Base-by-base conservation (phyloP, 345 rosid genomes). In the Ceriops tagal region DNA sequence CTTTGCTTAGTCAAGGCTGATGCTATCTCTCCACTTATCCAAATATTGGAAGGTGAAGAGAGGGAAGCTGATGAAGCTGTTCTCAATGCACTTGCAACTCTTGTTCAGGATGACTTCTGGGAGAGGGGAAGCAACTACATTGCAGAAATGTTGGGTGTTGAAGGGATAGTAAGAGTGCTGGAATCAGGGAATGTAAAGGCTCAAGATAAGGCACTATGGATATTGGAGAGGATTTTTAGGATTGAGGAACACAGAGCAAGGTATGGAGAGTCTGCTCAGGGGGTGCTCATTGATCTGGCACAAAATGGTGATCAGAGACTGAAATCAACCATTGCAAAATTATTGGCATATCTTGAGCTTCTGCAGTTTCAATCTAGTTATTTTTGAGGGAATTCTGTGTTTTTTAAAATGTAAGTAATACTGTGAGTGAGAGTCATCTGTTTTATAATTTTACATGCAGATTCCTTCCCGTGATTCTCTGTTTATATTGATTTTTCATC, bases 1-100 rank as follows among this genome's bases (percentile, higher is more conserved):
- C 82, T 89, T 62, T 89, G 95, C 75, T 61, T 89, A 70, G 84
- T 87, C 64, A 85, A 87, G 78, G 86, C 91, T 1, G 82, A 86
- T 4, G 91, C 91, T 0, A 28, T 83, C 22, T 27, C 79, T 65
- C 84, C 87, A 9, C 37, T 89, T 65, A 62, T 87, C 75, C 82
- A 74, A 58, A 60, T 76, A 34, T 39, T 89, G 72, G 84, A 79
- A 71, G 85, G 87, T 4, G 26, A 70, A 6, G 86, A 82, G 27
- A 78, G 85, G 71, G 88, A 76, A 73, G 87, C 86, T 0, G 84
- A 83, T 68, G 95, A 85, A 78, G 82, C 87, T 7, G 86, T 75
- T 37, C 77, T 86, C 6, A 73, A 64, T 4, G 82, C 89, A 0
- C 79, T 89, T 35, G 80, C 85, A 19, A 86, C 89, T 43, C 87